phyloP scores from a whole-genome alignment of 2,329 filamentous ascomycete genomes.

The Chrysoporthe puriensis region DNA sequence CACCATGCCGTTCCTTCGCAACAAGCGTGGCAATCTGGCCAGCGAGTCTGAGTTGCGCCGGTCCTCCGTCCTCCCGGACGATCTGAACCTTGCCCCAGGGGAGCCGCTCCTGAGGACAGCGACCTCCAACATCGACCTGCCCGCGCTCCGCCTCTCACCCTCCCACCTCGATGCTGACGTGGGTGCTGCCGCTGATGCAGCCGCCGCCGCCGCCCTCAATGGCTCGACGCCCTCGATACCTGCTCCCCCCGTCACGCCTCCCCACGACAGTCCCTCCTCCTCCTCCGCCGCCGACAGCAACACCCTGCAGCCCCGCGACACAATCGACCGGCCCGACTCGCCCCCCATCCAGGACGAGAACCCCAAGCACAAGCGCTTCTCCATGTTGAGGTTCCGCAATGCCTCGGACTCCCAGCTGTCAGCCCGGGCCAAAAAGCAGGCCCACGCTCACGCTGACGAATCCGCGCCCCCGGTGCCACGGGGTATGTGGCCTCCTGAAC shows the following conservation, averaged over 20 bases:
- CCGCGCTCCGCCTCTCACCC: slow-evolving; percentile 28
- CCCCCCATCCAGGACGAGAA: slow-evolving; percentile 59
- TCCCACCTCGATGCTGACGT: slow-evolving; percentile 33
- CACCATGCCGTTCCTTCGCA: slow-evolving; percentile 63
- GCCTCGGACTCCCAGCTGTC: slow-evolving; percentile 91
- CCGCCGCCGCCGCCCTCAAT: slow-evolving; percentile 31
- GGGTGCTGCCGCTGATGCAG: slow-evolving; percentile 26
- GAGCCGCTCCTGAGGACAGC: slow-evolving; percentile 30
- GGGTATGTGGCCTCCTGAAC: slow-evolving; percentile 47
- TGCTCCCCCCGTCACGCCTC: slow-evolving; percentile 37
- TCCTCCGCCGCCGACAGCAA: slow-evolving; percentile 24
- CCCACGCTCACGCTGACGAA: slow-evolving; percentile 47
- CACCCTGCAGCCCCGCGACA: slow-evolving; percentile 32
- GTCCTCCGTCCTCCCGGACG: slow-evolving; percentile 47
- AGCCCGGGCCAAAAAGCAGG: slow-evolving; percentile 71
- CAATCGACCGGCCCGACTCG: slow-evolving; percentile 45
- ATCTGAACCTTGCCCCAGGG: slow-evolving; percentile 31
- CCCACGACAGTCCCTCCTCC: slow-evolving; percentile 36
- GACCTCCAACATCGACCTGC: slow-evolving; percentile 24
- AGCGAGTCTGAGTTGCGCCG: slow-evolving; percentile 63
- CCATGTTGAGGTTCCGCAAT: slow-evolving; percentile 83
- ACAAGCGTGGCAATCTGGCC: slow-evolving; percentile 60
- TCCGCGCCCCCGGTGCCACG: slow-evolving; percentile 60
- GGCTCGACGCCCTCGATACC: slow-evolving; percentile 33
- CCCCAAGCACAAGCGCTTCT: slow-evolving; percentile 64